phyloP scores from a whole-genome alignment of 2,329 filamentous ascomycete species.

The Xylariales sp. region DNA sequence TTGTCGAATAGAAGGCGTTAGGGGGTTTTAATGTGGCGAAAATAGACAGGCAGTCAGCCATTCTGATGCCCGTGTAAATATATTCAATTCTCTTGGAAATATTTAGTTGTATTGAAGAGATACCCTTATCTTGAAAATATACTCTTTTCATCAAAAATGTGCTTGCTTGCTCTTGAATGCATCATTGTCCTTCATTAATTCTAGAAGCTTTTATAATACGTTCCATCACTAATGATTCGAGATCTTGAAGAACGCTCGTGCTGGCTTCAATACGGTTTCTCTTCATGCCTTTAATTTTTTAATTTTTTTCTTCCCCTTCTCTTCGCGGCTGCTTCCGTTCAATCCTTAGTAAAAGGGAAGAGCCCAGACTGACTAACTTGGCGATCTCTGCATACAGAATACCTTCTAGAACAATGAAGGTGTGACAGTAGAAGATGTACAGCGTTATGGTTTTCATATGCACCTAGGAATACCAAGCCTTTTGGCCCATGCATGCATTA shows the following conservation, averaged over 20 bases:
- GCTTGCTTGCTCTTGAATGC: not conserved
- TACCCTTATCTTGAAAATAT: not conserved
- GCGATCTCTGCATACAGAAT: no score
- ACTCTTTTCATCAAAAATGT: no score
- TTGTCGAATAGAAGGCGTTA: not conserved
- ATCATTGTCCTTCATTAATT: not conserved
- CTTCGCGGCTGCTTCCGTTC: not conserved
- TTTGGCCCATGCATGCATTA: not conserved
- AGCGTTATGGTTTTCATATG: conserved; percentile 4
- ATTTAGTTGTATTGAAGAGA: not conserved
- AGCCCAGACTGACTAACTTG: no score
- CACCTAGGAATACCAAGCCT: not conserved
- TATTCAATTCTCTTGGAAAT: conserved; percentile 20
- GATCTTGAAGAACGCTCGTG: no score
- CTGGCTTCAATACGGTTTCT: no score
- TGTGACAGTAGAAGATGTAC: no score
- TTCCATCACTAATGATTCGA: not conserved
- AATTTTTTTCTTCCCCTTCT: not conserved
- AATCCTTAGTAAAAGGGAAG: no score
- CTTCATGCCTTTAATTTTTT: no score
- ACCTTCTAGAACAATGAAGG: no score
- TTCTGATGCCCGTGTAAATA: conserved; percentile 30
- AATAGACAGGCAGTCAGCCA: not conserved
- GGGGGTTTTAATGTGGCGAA: conserved; percentile 10
- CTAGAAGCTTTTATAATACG: not conserved